Base-by-base conservation (phyloP, 2,329 filamentous ascomycete species). In the Fusarium sp. region DNA sequence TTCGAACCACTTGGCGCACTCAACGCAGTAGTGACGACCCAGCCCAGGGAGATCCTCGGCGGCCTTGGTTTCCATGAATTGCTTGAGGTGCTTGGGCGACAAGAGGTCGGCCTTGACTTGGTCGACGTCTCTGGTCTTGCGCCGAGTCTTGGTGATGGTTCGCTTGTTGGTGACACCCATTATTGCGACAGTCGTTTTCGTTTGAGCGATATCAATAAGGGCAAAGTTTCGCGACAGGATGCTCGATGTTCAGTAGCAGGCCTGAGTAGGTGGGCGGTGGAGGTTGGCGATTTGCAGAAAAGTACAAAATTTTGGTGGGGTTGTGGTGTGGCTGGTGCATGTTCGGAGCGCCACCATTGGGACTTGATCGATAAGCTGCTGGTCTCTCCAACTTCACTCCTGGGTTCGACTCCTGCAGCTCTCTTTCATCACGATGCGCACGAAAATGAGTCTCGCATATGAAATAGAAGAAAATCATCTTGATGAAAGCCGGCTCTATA, bases 1-100 rank as follows among this genome's bases (percentile, higher is more conserved):
- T 80, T 98, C 95, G 80, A 97, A 98, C 92, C 94, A 98, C 84
- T 97, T 98, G 68, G 96, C 92, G 81, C 96, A 99, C 81, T 97
- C 93, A 15, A 92, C 86, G 81, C 96, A 99, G 82, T 98, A 98
- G 79, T 91, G 91, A 74, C 90, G 87, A 28, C 96, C 96, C 51
- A 98, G 86, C 0, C 91, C 95, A 4, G 96, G 96, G 37, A 98
- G 87, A 76, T 98, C 96, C 78, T 98, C 95, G 23, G 88, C 83
- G 7, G 92, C 89, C 78, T 97, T 97, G 44, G 90, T 89, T 52
- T 90, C 88, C 78, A 94, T 92, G 85, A 91, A 94, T 71, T 93
- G 89, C 48, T 89, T 84, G 36, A 99, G 89, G 78, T 98, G 95
- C 79, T 91, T 92, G 18, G 93, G 88, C 34, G 91, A 92, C 69